Evolutionary conservation across 2,329 filamentous ascomycete species (phyloP), one percentile per base, ranked within the genome.

Genomic region (Trichoderma sp.): DNA sequence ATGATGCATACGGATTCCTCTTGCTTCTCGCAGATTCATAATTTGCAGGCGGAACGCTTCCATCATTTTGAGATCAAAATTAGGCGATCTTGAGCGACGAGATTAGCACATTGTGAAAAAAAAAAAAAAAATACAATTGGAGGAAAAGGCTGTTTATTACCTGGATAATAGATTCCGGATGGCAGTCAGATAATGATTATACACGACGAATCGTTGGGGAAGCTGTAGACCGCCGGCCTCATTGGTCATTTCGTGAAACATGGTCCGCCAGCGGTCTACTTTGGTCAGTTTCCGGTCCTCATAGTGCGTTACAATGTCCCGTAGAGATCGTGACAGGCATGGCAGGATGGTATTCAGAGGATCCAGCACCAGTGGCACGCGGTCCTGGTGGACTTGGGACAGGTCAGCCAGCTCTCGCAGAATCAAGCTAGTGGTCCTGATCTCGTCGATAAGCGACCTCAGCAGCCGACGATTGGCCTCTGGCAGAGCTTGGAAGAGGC

Each of bases 321-420:
- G 76, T 18, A 90, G 75, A 0, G 84, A 85, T 67, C 79, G 82
- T 64, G 80, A 81, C 21, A 89, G 77, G 68, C 86, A 87, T 0
- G 87, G 87, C 2, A 90, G 79, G 18, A 89, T 72, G 68, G 88
- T 79, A 68, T 86, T 83, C 58, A 90, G 81, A 73, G 89, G 84
- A 73, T 87, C 83, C 39, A 86, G 75, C 30, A 89, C 80, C 18
- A 85, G 76, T 0, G 83, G 81, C 7, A 88, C 79, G 21, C 86
- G 83, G 28, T 79, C 75, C 63, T 81, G 76, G 73, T 89, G 83
- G 30, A 86, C 77, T 61, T 85, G 84, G 28, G 85, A 84, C 46
- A 83, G 80, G 70, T 89, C 85, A 56, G 84, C 84, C 18, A 90
- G 78, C 64, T 87, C 83, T 51, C 85, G 83, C 10, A 90, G 83